Evolutionary conservation across 2,329 filamentous ascomycete genomes (phyloP).

Genomic region (Septoria petroselini): DNA sequence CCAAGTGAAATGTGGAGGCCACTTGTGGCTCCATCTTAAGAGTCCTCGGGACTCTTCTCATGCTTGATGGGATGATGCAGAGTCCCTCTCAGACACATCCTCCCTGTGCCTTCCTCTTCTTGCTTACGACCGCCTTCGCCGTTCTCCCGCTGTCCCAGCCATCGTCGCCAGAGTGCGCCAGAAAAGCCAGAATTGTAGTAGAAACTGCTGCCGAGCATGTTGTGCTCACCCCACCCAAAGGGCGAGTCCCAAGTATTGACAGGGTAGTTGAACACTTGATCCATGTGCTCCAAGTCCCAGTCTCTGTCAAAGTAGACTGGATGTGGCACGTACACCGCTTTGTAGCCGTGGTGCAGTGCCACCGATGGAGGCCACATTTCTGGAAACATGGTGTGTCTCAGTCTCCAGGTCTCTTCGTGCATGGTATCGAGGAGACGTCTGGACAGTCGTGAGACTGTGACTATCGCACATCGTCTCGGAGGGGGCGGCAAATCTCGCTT

Average conservation of each 20-base stretch:
- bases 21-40: constrained; percentile 3
- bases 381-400: constrained; percentile 69
- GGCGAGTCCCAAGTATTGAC: constrained; percentile 45
- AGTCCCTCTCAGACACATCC: constrained; percentile 47
- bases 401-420: constrained; percentile 71
- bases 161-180: constrained; percentile 49
- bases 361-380: constrained; percentile 77
- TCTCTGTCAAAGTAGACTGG: constrained; percentile 76
- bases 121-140: constrained; percentile 37
- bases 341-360: constrained; percentile 72
- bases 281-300: constrained; percentile 55
- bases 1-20: not conserved
- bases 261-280: constrained; percentile 51
- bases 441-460: constrained; percentile 71
- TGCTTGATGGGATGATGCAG: constrained; percentile 51
- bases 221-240: constrained; percentile 53
- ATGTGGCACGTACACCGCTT: constrained; percentile 74
- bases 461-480: constrained; percentile 71
- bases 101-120: constrained; percentile 42
- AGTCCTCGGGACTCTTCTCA: constrained; percentile 40
- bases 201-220: constrained; percentile 50
- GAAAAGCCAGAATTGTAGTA: constrained; percentile 52
- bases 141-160: constrained; percentile 50
- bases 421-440: constrained; percentile 69
- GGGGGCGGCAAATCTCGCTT: constrained; percentile 53